Evolutionary conservation across 148 eudicot species (phyloP).

Genomic region (Suaeda aralocaspica): DNA sequence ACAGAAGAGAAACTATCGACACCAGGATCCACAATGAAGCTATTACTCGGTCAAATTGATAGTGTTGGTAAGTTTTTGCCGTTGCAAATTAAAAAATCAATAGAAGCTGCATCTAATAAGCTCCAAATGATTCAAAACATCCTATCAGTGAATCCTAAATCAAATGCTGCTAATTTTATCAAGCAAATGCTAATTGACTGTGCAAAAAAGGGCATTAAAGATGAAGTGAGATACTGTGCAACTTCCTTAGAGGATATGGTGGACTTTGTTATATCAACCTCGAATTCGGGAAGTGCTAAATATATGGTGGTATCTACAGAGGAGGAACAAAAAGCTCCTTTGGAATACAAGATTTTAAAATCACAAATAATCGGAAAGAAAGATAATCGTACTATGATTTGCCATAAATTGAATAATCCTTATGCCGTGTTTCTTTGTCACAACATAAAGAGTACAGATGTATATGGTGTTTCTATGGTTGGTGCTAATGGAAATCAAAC

Average conservation of each 20-base stretch:
- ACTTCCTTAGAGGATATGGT: constrained; percentile 7
- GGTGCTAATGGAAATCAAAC: too few relatives aligned
- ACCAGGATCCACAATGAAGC: constrained; percentile 1
- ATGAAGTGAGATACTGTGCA: constrained; percentile 8
- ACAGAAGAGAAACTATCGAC: not conserved
- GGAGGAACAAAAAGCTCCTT: too few relatives aligned
- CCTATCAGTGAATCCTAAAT: not conserved
- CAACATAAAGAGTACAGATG: too few relatives aligned
- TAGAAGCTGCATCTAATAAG: not conserved
- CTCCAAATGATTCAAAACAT: not conserved
- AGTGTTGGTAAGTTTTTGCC: constrained; percentile 4
- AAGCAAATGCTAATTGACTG: not conserved
- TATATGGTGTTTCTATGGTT: too few relatives aligned
- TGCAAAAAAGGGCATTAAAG: constrained; percentile 4
- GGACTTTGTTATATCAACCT: not conserved
- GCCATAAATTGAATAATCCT: too few relatives aligned
- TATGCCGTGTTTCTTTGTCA: too few relatives aligned
- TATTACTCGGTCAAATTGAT: not conserved
- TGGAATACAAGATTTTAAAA: too few relatives aligned
- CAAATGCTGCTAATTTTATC: not conserved
- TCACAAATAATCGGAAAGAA: too few relatives aligned
- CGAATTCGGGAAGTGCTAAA: not conserved
- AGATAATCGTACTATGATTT: too few relatives aligned
- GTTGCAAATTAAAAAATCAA: not conserved
- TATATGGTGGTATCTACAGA: too few relatives aligned